These are phyloP conservation scores for Sporothrix globosa DNA, from an alignment of 2,329 filamentous ascomycete species.

Conservation along the genomic window DNA sequence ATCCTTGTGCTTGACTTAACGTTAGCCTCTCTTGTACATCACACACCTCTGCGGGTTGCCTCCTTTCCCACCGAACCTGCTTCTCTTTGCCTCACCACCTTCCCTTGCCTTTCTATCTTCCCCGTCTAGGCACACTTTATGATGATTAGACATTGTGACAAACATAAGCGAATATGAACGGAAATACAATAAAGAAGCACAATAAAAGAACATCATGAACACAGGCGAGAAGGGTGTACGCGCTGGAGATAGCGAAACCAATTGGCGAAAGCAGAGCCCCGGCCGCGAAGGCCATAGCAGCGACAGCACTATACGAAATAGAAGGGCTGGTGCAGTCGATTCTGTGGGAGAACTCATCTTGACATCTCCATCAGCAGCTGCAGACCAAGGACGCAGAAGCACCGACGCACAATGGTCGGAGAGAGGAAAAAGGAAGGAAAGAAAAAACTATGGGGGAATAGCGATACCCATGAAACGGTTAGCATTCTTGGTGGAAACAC, in stretches of 20 bases:
- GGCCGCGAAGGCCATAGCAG: background rate
- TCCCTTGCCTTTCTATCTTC: background rate
- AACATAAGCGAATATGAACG: slow-evolving; percentile 6
- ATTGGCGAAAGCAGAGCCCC: slow-evolving; percentile 16
- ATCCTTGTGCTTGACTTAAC: no score
- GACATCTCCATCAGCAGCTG: slow-evolving; percentile 24
- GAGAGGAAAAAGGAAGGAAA: background rate
- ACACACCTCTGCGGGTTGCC: background rate
- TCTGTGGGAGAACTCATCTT: background rate
- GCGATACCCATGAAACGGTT: slow-evolving; percentile 31
- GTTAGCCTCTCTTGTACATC: no score
- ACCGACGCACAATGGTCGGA: background rate
- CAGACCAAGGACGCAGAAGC: background rate
- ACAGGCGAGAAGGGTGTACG: background rate
- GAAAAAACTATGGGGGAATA: slow-evolving; percentile 2
- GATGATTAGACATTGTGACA: background rate
- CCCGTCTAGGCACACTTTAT: background rate
- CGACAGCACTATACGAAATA: background rate
- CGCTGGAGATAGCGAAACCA: background rate
- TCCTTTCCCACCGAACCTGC: background rate
- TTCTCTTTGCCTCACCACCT: background rate
- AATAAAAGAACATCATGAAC: slow-evolving; percentile 7
- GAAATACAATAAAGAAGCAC: slow-evolving; percentile 16
- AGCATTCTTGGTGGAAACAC: background rate
- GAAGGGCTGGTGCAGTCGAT: background rate